Evolutionary conservation across 306 rosid species (phyloP), one percentile per base, ranked within the genome.

Genomic region (Nissolia schottii): DNA sequence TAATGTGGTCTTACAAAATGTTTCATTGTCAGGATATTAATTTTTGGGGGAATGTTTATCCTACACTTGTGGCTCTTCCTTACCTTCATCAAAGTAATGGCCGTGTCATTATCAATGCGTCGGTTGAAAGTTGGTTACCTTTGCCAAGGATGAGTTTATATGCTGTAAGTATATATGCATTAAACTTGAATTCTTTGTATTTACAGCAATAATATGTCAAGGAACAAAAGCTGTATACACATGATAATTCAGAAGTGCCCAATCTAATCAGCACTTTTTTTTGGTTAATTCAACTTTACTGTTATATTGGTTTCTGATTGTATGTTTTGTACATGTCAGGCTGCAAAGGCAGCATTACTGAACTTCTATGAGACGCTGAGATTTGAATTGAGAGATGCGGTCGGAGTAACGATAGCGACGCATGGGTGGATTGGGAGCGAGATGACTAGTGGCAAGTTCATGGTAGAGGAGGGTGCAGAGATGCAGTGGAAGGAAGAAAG

Each of bases 401-500:
- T 88, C 6, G 92, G 92, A 56, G 77, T 93, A 76, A 93, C 97
- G 2, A 88, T 90, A 60, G 97, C 97, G 25, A 85, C 97, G 5
- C 97, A 90, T 50, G 93, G 98, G 69, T 85, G 96, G 92, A 85
- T 93, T 56, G 93, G 92, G 12, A 79, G 92, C 29, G 96, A 90
- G 70, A 84, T 93, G 86, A 82, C 89, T 0, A 66, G 92, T 35
- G 98, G 97, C 66, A 93, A 85, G 79, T 90, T 93, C 85, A 87
- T 88, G 93, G 64, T 88, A 4, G 97, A 90, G 71, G 97, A 87
- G 28, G 98, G 93, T 29, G 92, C 93, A 0, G 97, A 88, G 27
- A 90, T 93, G 96, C 97, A 90, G 55, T 85, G 98, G 89, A 93
- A 88, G 68, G 97, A 87, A 82, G 98, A 88, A 75, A 85, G 96